Evolutionary conservation across 768 basidiomycete genomes (phyloP).

Genomic region (Kwoniella bestiolae): DNA sequence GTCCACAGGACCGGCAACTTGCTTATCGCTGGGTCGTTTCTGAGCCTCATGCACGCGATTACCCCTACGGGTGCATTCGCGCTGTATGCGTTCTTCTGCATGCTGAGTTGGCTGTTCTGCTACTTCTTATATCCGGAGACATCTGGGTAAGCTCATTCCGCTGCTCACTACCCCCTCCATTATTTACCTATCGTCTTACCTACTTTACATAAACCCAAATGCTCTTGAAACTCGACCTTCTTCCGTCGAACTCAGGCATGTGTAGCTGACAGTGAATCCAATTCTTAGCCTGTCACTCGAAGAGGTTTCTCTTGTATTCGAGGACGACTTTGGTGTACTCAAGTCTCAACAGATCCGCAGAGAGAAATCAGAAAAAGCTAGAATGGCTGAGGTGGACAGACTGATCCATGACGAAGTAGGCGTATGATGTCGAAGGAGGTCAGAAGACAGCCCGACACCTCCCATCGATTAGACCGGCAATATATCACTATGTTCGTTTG

Average conservation of each 20-base stretch:
- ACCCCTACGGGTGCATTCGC: constrained; percentile 77
- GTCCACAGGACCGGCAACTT: constrained; percentile 64
- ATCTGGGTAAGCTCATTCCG: constrained; percentile 61
- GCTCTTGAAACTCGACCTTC: background rate
- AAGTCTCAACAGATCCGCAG: constrained; percentile 48
- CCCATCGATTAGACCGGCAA: too few relatives aligned
- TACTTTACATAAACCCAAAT: too few relatives aligned
- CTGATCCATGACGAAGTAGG: background rate
- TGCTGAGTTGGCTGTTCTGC: constrained; percentile 72
- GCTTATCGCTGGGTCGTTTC: constrained; percentile 77
- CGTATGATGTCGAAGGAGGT: too few relatives aligned
- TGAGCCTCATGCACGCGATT: constrained; percentile 73
- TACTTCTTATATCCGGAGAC: constrained; percentile 78
- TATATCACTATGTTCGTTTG: too few relatives aligned
- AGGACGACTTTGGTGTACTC: constrained; percentile 67
- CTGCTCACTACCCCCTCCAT: too few relatives aligned
- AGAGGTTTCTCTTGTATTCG: constrained; percentile 61
- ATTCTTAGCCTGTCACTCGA: constrained; percentile 42
- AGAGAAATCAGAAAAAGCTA: constrained; percentile 9
- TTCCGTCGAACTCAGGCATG: too few relatives aligned
- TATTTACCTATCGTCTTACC: too few relatives aligned
- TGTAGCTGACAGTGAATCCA: too few relatives aligned
- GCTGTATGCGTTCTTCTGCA: constrained; percentile 74
- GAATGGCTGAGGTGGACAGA: constrained; percentile 4
- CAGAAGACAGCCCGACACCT: too few relatives aligned